Evolutionary conservation across 768 basidiomycete genomes (phyloP).

Genomic region (Lactarius evosmus): DNA sequence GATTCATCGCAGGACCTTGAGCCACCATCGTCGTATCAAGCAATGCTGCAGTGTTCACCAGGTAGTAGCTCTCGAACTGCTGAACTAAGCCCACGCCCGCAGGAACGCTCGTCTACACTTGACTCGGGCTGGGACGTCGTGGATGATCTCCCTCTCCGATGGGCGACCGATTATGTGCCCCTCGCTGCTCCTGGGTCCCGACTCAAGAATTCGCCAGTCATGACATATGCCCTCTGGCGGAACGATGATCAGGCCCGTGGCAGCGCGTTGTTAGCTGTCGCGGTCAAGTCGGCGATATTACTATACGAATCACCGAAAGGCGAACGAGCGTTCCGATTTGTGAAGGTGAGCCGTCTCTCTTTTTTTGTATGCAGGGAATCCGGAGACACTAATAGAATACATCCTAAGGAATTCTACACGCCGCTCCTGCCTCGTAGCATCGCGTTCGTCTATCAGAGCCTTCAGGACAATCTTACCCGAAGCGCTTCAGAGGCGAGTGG

Average conservation of each 20-base stretch:
- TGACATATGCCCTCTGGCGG: slow-evolving; percentile 67
- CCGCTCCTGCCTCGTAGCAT: slow-evolving; percentile 65
- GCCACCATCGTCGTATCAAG: slow-evolving; percentile 25
- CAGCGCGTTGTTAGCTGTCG: slow-evolving; percentile 63
- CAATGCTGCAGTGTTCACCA: not conserved
- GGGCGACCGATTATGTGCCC: slow-evolving; percentile 85
- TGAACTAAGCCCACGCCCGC: not conserved
- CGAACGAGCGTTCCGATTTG: slow-evolving; percentile 77
- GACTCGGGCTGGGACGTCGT: slow-evolving; percentile 57
- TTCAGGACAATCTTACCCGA: slow-evolving; percentile 47
- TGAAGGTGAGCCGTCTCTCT: slow-evolving; percentile 52
- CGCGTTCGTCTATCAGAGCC: slow-evolving; percentile 66
- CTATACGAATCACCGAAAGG: slow-evolving; percentile 81
- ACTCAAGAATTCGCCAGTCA: slow-evolving; percentile 52
- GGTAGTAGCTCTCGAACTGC: not conserved
- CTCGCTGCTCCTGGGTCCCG: slow-evolving; percentile 68
- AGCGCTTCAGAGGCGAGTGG: slow-evolving; percentile 42
- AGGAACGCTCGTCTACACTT: not conserved
- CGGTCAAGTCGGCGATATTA: slow-evolving; percentile 67
- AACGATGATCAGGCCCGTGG: slow-evolving; percentile 51
- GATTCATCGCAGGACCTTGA: slow-evolving; percentile 38
- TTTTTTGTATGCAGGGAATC: not conserved
- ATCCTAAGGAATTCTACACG: slow-evolving; percentile 73
- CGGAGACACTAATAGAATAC: not conserved
- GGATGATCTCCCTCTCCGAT: slow-evolving; percentile 69